phyloP scores from a whole-genome alignment of 768 basidiomycete genomes.

The Albatrellus ellisii region DNA sequence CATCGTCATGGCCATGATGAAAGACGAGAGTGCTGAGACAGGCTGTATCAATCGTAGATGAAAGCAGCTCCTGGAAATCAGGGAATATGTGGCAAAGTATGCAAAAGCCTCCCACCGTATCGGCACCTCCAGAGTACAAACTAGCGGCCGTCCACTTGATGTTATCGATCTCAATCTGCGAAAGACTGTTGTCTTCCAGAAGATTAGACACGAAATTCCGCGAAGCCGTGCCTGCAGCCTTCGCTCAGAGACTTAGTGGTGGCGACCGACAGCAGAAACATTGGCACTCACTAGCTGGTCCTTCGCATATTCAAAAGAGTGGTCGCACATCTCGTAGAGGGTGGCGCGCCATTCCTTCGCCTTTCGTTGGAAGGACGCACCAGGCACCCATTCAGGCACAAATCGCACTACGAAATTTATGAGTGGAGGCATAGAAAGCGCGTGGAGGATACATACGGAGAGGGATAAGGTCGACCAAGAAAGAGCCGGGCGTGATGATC shows the following conservation, averaged over 20 bases:
- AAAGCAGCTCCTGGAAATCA: neutral
- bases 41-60: constrained; percentile 5
- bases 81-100: neutral
- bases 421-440: neutral
- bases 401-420: constrained; percentile 6
- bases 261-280: no score
- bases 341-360: constrained; percentile 14
- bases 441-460: neutral
- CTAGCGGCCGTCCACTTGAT: constrained; percentile 17
- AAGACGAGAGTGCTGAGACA: constrained; percentile 16
- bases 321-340: constrained; percentile 8
- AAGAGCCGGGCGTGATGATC: constrained; percentile 8
- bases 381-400: constrained; percentile 16
- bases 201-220: constrained; percentile 11
- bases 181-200: constrained; percentile 7
- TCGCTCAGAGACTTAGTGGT: no score
- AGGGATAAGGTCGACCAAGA: constrained; percentile 15
- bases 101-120: constrained; percentile 9
- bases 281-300: constrained; percentile 9
- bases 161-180: constrained; percentile 9
- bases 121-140: constrained; percentile 15
- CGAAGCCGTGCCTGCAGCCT: constrained; percentile 12
- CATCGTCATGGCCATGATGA: constrained; percentile 19
- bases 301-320: constrained; percentile 10
- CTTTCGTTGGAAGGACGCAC: constrained; percentile 14